phyloP scores from a whole-genome alignment of 306 rosid species.

The Lathyrus aphaca region DNA sequence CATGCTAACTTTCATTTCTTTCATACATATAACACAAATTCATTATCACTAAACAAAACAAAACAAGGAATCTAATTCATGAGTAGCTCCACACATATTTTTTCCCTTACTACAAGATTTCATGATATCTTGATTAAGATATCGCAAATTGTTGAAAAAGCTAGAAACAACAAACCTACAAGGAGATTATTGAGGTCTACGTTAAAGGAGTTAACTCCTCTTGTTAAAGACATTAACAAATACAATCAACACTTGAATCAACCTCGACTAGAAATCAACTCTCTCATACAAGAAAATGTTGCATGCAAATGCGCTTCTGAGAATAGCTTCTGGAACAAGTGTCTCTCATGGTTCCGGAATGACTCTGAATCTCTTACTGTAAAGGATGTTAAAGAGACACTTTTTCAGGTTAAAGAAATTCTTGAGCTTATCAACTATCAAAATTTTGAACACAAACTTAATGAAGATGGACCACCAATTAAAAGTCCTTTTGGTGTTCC shows the following conservation, averaged over 20 bases:
- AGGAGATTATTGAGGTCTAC: neutral
- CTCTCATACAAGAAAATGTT: slow-evolving; percentile 18
- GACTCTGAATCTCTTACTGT: slow-evolving; percentile 1
- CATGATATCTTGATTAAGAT: neutral
- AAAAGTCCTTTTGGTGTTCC: slow-evolving; percentile 38
- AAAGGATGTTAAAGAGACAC: slow-evolving; percentile 32
- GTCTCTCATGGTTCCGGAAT: neutral
- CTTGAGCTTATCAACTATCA: slow-evolving; percentile 19
- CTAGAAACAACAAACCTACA: neutral
- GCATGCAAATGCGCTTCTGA: neutral
- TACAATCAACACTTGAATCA: slow-evolving; percentile 29
- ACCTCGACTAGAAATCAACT: slow-evolving; percentile 32
- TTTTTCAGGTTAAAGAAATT: slow-evolving; percentile 12
- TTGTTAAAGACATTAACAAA: slow-evolving; percentile 37
- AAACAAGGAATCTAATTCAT: neutral
- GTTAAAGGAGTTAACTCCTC: neutral
- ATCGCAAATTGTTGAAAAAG: neutral
- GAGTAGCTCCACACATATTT: slow-evolving; percentile 12
- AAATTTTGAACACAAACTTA: neutral
- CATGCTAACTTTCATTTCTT: neutral
- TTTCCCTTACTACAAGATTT: neutral
- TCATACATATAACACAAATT: neutral
- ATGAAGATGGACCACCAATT: neutral
- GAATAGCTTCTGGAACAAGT: slow-evolving; percentile 14
- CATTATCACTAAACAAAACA: neutral